Evolutionary conservation across 2,329 filamentous ascomycete genomes (phyloP), one percentile per base, ranked within the genome.

Genomic region (Diaporthe citrichinensis): DNA sequence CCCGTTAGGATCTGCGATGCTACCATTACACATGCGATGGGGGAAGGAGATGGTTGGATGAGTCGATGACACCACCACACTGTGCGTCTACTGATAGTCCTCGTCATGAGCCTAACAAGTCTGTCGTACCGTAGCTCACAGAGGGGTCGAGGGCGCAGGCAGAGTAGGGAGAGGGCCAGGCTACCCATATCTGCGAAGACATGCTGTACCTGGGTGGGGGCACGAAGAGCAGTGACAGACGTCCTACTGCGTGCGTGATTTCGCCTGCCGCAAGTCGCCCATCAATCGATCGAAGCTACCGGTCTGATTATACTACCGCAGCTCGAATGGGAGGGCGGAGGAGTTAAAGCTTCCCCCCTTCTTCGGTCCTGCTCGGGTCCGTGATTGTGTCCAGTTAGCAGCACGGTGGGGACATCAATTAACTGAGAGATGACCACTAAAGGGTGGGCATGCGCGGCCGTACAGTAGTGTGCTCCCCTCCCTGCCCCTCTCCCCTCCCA

Each of bases 391-490:
- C 34, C 34, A 59, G 34, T n/a, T 15, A 39, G 57, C 57, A 59
- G 58, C 20, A 14, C 31, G 20, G 34, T 53, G 65, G 46, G n/a
- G 65, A 14, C 41, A 14, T 55, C 31, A 55, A 69, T 69, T 25
- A 41, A 41, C 15, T 7, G 34, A 41, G 49, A 55, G n/a, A 69
- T 55, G 23, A 55, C 15, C 36, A 55, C 49, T 41, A n/a, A 69
- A 55, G 23, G 23, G 15, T 51, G 49, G 17, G 65, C 46, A 55
- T 69, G 46, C 65, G 65, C 23, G 65, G 65, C 41, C 25, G 10
- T n/a, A 31, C 9, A 15, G 28, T 31, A 23, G 69, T 7, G 36
- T 28, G 4, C 36, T 39, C 6, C 9, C 31, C 25, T 41, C 44
- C 58, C 9, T 28, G 57, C 51, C 44, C 25, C 17, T 44, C 46